Percentiles rank a stretch among this genome's conserved stretches.
Evolutionary conservation across 805 yeast genomes (phyloP).

Genomic region (Wickerhamiella vanderwaltii): DNA sequence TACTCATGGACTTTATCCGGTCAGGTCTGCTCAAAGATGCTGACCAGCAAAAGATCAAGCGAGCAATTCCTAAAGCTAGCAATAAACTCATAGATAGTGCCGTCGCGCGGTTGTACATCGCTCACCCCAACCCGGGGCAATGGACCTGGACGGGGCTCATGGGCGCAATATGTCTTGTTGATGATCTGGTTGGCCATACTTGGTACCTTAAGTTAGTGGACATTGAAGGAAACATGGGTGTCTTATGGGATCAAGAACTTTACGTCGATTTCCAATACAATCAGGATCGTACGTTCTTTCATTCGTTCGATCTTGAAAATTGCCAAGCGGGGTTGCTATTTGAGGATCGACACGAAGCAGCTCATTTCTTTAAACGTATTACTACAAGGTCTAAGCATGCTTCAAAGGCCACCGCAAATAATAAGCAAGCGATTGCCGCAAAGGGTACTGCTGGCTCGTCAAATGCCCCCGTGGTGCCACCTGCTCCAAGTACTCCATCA

Average conservation of each 20-base stretch:
- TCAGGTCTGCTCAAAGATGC: constrained; percentile 28
- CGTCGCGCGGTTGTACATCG: constrained; percentile 78
- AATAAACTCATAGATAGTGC: constrained; percentile 85
- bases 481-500: constrained; percentile 43
- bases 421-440: constrained; percentile 69
- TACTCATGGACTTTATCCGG: constrained; percentile 13
- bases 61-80: constrained; percentile 77
- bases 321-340: constrained; percentile 78
- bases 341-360: constrained; percentile 80
- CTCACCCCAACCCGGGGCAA: constrained; percentile 66
- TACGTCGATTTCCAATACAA: constrained; percentile 78
- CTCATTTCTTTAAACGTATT: constrained; percentile 72
- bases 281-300: constrained; percentile 92
- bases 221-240: constrained; percentile 67
- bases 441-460: constrained; percentile 19
- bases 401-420: constrained; percentile 70
- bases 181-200: constrained; percentile 89
- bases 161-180: constrained; percentile 80
- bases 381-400: constrained; percentile 67
- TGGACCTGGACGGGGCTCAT: constrained; percentile 85
- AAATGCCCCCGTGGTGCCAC: constrained; percentile 21
- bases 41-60: constrained; percentile 81
- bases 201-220: constrained; percentile 85
- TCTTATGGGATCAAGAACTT: constrained; percentile 93
- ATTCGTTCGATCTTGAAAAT: constrained; percentile 85